Evolutionary conservation across 1,284 basidiomycete species (phyloP).

Genomic region (Wallemia hederae): DNA sequence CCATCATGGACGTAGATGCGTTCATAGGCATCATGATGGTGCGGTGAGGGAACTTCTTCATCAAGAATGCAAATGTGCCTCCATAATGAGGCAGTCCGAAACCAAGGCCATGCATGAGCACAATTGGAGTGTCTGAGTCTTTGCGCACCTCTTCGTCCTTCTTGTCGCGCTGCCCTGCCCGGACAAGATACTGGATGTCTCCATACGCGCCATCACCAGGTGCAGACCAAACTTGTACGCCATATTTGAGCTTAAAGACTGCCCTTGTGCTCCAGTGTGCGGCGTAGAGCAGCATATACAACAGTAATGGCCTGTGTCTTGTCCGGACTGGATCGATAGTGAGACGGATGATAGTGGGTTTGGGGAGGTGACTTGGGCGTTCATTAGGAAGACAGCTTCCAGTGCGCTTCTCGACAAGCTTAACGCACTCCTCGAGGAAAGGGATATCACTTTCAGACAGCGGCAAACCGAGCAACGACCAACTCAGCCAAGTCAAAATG

Average conservation of each 20-base stretch:
- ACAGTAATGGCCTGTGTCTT: conserved; percentile 34
- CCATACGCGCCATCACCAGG: neutral
- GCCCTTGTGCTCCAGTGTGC: conserved; percentile 20
- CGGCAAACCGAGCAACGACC: conserved; percentile 43
- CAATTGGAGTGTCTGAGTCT: conserved; percentile 27
- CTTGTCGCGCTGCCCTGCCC: neutral
- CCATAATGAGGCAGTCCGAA: conserved; percentile 29
- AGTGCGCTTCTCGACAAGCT: conserved; percentile 37
- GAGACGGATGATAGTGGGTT: conserved; percentile 27
- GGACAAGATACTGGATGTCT: conserved; percentile 10
- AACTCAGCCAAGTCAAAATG: conserved; percentile 48
- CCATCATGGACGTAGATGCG: conserved; percentile 52
- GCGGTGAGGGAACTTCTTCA: conserved; percentile 26
- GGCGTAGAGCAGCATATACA: conserved; percentile 34
- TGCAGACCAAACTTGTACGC: neutral
- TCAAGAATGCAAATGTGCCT: conserved; percentile 16
- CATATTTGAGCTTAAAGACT: conserved; percentile 9
- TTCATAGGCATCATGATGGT: conserved; percentile 52
- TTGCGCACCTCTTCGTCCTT: conserved; percentile 4
- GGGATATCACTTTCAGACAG: conserved; percentile 17
- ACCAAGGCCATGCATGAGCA: conserved; percentile 66
- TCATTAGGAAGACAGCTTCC: conserved; percentile 30
- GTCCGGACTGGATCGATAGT: conserved; percentile 51
- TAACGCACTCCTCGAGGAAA: conserved; percentile 19
- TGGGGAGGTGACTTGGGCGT: conserved; percentile 3